Conservation (phyloP, 2,329 filamentous ascomycete species). For the Ploettnerulaceae sp. region DNA sequence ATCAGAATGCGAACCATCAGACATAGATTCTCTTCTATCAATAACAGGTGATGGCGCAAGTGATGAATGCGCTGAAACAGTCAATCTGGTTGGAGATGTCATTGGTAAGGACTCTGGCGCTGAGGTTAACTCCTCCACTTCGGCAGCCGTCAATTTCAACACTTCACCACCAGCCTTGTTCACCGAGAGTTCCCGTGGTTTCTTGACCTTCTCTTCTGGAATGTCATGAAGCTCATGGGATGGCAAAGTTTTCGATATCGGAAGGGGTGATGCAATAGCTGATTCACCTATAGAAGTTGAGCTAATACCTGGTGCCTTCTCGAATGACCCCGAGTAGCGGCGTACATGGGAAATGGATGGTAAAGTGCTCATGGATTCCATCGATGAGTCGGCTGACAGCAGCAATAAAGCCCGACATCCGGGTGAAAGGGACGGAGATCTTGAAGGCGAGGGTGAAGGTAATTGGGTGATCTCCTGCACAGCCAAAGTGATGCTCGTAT, state of each 20-base stretch:
- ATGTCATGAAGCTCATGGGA: slow-evolving; percentile 29
- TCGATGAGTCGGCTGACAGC: slow-evolving; percentile 14
- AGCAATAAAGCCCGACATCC: slow-evolving; percentile 24
- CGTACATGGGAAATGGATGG: slow-evolving; percentile 15
- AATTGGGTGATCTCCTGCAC: slow-evolving; percentile 23
- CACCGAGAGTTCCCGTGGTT: slow-evolving; percentile 22
- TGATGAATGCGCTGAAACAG: slow-evolving; percentile 31
- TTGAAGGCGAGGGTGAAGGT: slow-evolving; percentile 25
- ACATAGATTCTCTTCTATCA: slow-evolving; percentile 15
- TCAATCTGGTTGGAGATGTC: slow-evolving; percentile 37
- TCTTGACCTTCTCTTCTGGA: slow-evolving; percentile 27
- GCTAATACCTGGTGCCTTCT: slow-evolving; percentile 9
- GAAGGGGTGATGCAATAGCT: slow-evolving; percentile 17
- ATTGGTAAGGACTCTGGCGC: slow-evolving; percentile 55
- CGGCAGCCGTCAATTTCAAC: slow-evolving; percentile 51
- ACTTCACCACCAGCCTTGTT: slow-evolving; percentile 37
- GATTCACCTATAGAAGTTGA: slow-evolving; percentile 8
- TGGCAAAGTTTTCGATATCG: slow-evolving; percentile 23
- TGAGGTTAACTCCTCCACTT: slow-evolving; percentile 54
- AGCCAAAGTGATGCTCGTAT: slow-evolving; percentile 8
- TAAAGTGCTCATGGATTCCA: slow-evolving; percentile 14
- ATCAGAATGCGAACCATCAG: slow-evolving; percentile 19
- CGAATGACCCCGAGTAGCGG: slow-evolving; percentile 17
- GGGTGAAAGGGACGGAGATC: slow-evolving; percentile 24
- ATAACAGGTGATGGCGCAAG: slow-evolving; percentile 29